phyloP scores from a whole-genome alignment of 352 stramenopile genomes.

The Lagenidium giganteum region DNA sequence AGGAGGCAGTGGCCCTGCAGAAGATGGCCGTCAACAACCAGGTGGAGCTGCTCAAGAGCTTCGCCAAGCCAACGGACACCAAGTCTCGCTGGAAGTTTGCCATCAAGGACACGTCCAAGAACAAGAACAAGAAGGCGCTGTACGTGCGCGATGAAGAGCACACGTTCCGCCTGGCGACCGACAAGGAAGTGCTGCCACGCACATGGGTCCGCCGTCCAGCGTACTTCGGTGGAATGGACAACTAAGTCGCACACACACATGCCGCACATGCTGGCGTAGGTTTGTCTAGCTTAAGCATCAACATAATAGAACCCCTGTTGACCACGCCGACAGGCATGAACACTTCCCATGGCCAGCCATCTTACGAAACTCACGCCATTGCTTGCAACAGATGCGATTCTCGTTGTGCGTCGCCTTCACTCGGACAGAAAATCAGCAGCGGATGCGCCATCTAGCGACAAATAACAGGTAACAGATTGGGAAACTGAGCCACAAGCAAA shows the following conservation, averaged over 20 bases:
- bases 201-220: slow-evolving; percentile 61
- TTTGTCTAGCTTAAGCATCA: too few relatives aligned
- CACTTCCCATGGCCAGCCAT: too few relatives aligned
- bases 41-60: slow-evolving; percentile 50
- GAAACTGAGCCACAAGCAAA: too few relatives aligned
- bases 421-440: too few relatives aligned
- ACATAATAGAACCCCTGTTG: too few relatives aligned
- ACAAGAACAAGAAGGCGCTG: slow-evolving; percentile 59
- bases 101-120: slow-evolving; percentile 62
- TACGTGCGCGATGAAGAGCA: slow-evolving; percentile 46
- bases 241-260: too few relatives aligned
- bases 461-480: too few relatives aligned
- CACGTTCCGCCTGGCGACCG: slow-evolving; percentile 44
- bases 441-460: too few relatives aligned
- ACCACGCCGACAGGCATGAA: too few relatives aligned
- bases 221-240: slow-evolving; percentile 55
- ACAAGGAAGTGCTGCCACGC: slow-evolving; percentile 52
- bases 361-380: too few relatives aligned
- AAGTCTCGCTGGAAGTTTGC: slow-evolving; percentile 54
- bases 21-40: slow-evolving; percentile 50
- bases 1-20: slow-evolving; percentile 59
- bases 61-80: slow-evolving; percentile 40
- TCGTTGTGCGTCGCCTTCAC: too few relatives aligned
- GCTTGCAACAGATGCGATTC: slow-evolving; percentile 8
- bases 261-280: too few relatives aligned